These are phyloP conservation scores for Rhodamnia argentea DNA, from an alignment of 345 rosid species.

Conservation along the genomic window DNA sequence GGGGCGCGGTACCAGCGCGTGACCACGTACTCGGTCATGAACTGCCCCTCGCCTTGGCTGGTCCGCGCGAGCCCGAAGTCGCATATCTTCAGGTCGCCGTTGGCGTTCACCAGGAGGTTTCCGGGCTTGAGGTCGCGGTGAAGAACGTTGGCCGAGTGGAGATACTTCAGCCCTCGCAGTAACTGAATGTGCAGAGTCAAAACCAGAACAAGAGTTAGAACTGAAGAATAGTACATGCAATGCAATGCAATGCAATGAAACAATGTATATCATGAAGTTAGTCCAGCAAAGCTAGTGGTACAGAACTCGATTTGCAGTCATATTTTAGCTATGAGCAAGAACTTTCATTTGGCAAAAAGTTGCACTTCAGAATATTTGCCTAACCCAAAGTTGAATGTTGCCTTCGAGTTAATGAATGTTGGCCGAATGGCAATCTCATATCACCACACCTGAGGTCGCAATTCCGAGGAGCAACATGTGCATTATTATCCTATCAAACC, in stretches of 20 bases:
- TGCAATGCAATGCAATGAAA: background rate
- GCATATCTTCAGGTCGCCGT: slow-evolving; percentile 75
- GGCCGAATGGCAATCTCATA: background rate
- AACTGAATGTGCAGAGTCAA: slow-evolving; percentile 21
- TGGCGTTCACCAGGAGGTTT: slow-evolving; percentile 74
- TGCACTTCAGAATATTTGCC: background rate
- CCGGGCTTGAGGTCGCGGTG: slow-evolving; percentile 92
- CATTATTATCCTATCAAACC: background rate
- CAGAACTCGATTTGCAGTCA: background rate
- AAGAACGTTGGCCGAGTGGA: slow-evolving; percentile 86
- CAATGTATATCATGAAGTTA: background rate
- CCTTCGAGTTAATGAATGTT: background rate
- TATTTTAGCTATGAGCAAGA: too few species aligned
- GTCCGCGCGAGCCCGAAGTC: slow-evolving; percentile 88
- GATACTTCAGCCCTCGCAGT: slow-evolving; percentile 76
- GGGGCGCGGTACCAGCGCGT: slow-evolving; percentile 97
- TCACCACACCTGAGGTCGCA: background rate
- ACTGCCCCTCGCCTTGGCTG: slow-evolving; percentile 53
- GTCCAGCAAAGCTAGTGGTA: background rate
- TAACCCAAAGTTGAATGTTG: background rate
- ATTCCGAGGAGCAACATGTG: background rate
- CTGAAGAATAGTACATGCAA: background rate
- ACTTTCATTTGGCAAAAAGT: background rate
- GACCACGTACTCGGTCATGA: slow-evolving; percentile 85
- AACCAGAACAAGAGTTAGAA: background rate